Evolutionary conservation across 495 filamentous ascomycete species (phyloP), one percentile per base, ranked within the genome.

Genomic region (Astrothelium macrocarpum): DNA sequence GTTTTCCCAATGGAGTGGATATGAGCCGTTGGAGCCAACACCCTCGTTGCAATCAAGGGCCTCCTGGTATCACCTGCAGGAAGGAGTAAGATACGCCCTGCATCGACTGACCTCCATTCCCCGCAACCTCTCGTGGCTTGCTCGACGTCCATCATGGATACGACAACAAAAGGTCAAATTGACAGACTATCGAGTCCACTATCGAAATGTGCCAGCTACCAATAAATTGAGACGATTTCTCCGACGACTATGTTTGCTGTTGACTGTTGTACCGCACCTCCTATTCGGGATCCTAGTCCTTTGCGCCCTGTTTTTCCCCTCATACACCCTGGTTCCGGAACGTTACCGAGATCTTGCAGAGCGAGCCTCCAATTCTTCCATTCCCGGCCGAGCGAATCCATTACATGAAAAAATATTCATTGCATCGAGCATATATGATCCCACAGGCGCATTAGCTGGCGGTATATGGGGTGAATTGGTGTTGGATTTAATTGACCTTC

Each of bases 391-490:
- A 34, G 86, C 82, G 16, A 90, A 91, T 67, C 74, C 80, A 1
- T 69, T 78, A 25, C 76, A 82, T 43, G 84, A 90, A 70, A 87
- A 85, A 65, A 78, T 92, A 18, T 92, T 89, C 71, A 88, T 93
- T 63, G 86, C 86, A 5, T 85, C 87, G 18, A 90, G 85, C 68
- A 78, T 93, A 49, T 87, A 89, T 68, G 87, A 94, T 68, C 76
- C 75, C 12, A 78, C 70, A 0, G 84, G 84, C 4, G 71, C 72
- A 16, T 73, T 93, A 28, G 82, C 86, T 0, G 71, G 77, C 2
- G 87, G 88, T 2, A 76, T 77, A 62, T 92, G 89, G 89, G 89
- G 87, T 0, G 67, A 79, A 63, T 77, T 80, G 14, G 72, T 93
- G 0, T 65, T 87, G 63, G 74, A 84, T 25, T 71, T 92, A 49